A percentile compares a stretch with the other conserved stretches of the same genome.
These are phyloP conservation scores for Coffea canephora DNA, from an alignment of 257 asterid genomes.

Conservation along the genomic window DNA sequence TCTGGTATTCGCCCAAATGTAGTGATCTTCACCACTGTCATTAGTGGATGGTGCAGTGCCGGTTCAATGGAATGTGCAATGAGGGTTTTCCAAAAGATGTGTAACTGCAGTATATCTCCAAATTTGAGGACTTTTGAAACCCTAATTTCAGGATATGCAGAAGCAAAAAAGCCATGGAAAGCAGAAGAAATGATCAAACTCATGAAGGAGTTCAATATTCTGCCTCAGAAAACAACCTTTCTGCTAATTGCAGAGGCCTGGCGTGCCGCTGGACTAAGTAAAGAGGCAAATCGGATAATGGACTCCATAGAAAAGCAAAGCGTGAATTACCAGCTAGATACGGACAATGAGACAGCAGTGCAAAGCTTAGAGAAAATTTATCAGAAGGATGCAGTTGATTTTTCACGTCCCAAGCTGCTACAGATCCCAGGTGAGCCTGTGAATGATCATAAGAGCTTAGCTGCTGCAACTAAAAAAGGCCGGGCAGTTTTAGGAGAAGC, in stretches of 20 bases:
- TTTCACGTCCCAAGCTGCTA: conserved; percentile 32
- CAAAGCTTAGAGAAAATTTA: conserved; percentile 49
- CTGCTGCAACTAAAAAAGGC: conserved; percentile 29
- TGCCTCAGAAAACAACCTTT: conserved; percentile 48
- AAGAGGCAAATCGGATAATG: conserved; percentile 40
- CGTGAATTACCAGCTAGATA: conserved; percentile 12
- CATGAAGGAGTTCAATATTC: conserved; percentile 46
- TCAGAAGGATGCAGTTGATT: conserved; percentile 34
- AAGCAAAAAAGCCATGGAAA: conserved; percentile 58
- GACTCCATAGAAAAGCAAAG: conserved; percentile 19
- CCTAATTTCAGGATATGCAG: conserved; percentile 54
- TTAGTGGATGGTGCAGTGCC: conserved; percentile 61
- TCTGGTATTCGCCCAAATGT: conserved; percentile 48
- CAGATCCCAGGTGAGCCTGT: conserved; percentile 52
- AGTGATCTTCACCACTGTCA: conserved; percentile 61
- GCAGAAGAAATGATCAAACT: conserved; percentile 48
- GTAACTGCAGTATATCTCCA: conserved; percentile 48
- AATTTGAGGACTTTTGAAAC: conserved; percentile 63
- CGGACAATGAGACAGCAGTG: conserved; percentile 18
- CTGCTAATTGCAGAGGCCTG: conserved; percentile 49
- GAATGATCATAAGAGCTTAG: conserved; percentile 42
- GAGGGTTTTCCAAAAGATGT: conserved; percentile 50
- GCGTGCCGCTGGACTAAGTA: conserved; percentile 37
- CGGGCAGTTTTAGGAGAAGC: conserved; percentile 50
- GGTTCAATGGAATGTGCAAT: conserved; percentile 50